Evolutionary conservation across 805 yeast species (phyloP), one percentile per base, ranked within the genome.

Genomic region (Nakazawaea ishiwadae): DNA sequence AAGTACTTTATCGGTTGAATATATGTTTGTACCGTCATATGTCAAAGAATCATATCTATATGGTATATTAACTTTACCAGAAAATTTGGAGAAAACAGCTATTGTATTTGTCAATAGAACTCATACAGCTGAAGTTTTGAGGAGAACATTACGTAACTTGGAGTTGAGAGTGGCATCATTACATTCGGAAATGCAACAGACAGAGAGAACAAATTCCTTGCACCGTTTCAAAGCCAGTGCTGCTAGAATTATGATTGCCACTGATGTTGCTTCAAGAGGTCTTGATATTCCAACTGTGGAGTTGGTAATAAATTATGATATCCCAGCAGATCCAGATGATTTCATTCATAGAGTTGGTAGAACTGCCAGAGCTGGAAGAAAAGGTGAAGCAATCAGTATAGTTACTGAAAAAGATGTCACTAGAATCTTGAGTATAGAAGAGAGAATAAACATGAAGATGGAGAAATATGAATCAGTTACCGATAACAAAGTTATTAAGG

Each of bases 311-410:
- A 84, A 84, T 57, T 84, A 79, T 51, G 93, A 84, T 57, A 78
- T 84, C 40, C 93, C 95, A 20, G 81, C 87, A 17, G 93, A 84
- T 56, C 84, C 91, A 4, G 86, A 84, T 59, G 86, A 89, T 9
- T 84, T 82, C 54, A 81, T 84, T 50, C 95, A 84, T 59, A 70
- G 96, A 63, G 96, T 90, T 26, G 97, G 97, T 44, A 82, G 97
- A 69, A 89, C 96, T 26, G 99, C 98, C 8, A 84, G 99, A 75
- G 98, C 98, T 2, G 98, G 98, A 2, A 73, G 95, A 52, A 65
- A 68, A 38, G 99, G 99, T 65, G 87, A 79, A 48, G 75, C 95
- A 5, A 68, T 93, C 1, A 77, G 93, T 11, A 72, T 93, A 44
- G 84, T 93, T 4, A 78, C 95, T 1, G 96, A 90, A 52, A 78